Percentiles rank a stretch among this genome's conserved stretches.
phyloP scores from a whole-genome alignment of 176 grass and related monocot species.

The Elymus sibiricus region DNA sequence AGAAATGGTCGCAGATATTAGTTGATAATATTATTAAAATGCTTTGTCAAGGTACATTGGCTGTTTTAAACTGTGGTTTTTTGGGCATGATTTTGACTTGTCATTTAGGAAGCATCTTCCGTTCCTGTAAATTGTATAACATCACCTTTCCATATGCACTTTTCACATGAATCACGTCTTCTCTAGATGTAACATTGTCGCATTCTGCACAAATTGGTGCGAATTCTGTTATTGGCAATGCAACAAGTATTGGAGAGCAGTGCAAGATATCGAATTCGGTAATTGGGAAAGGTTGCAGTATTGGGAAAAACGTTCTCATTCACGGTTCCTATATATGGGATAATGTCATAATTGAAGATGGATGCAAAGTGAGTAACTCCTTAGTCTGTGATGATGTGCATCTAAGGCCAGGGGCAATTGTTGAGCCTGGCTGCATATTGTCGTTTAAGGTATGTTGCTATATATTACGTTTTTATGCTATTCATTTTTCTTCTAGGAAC shows the following conservation, averaged over 20 bases:
- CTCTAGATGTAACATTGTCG: conserved; percentile 66
- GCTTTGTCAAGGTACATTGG: background rate
- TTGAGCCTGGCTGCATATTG: conserved; percentile 84
- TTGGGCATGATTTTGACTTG: background rate
- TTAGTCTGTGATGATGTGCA: conserved; percentile 80
- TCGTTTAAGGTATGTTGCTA: conserved; percentile 81
- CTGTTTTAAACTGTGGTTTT: background rate
- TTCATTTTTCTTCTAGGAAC: background rate
- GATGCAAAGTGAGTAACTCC: conserved; percentile 79
- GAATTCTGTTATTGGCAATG: conserved; percentile 71
- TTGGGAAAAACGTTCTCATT: conserved; percentile 73
- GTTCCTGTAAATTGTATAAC: background rate
- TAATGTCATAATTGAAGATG: conserved; percentile 91
- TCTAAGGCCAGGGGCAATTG: conserved; percentile 60
- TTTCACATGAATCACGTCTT: conserved; percentile 16
- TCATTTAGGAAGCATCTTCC: background rate
- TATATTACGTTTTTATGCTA: background rate
- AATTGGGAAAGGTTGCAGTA: conserved; percentile 65
- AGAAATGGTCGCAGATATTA: background rate
- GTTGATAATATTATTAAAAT: background rate
- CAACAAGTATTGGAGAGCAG: conserved; percentile 65
- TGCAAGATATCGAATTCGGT: conserved; percentile 67
- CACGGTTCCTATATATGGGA: conserved; percentile 83
- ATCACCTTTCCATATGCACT: background rate
- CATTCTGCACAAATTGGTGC: conserved; percentile 68